Evolutionary conservation across 2,329 filamentous ascomycete species (phyloP), one percentile per base, ranked within the genome.

Genomic region (Sporothrix inflata): DNA sequence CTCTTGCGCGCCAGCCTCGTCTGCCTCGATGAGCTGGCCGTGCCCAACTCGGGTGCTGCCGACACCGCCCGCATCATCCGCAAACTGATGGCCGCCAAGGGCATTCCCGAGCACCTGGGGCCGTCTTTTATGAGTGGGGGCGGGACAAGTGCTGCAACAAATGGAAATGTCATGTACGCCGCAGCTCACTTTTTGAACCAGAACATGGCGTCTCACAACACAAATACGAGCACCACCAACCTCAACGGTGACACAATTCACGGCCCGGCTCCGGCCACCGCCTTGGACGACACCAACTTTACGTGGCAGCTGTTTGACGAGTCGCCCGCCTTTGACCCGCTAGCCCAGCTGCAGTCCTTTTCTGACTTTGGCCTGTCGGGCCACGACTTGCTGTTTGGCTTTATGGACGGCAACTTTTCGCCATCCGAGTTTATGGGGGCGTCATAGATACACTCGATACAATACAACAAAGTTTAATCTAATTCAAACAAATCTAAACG

Each of bases 401-500:
- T 73, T n/a, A 73, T 73, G 72, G 66, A 71, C 34, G 69, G 65
- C 27, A 69, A 69, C 27, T 69, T 69, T 16, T 71, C 63, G 12
- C 69, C 70, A 2, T 68, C 53, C 21, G 66, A 65, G 19, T 72
- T 65, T 47, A 69, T 72, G 55, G 65, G 65, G 7, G 45, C 60
- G 12, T 61, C 57, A 21, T 27, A n/a, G 7, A 11, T 47, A n/a
- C n/a, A n/a, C n/a, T n/a, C n/a, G n/a, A n/a, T n/a, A n/a, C n/a
- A n/a, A n/a, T n/a, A n/a, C n/a, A n/a, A 38, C 0, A 45, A 40
- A 21, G n/a, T n/a, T n/a, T 47, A 14, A 19, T 30, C 11, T 30
- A 24, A 21, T 16, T 42, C 9, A 45, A 34, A 61, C 9, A 98
- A 83, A 98, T 98, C n/a, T n/a, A 61, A 21, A 61, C 1, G 8